phyloP scores from a whole-genome alignment of 805 yeast genomes.

The Saturnispora galanensis region DNA sequence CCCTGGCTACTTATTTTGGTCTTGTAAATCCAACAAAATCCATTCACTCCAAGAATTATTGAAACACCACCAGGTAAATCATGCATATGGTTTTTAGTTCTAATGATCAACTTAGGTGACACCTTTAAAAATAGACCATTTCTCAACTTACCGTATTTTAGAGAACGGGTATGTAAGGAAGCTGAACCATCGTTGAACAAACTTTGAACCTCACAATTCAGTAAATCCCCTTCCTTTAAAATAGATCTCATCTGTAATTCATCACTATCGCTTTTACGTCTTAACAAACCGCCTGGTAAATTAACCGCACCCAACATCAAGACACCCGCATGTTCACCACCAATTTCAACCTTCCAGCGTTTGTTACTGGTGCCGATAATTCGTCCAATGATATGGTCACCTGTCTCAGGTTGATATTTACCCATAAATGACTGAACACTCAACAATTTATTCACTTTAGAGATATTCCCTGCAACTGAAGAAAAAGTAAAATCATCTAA shows the following conservation, averaged over 20 bases:
- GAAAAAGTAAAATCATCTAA: slow-evolving; percentile 68
- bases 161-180: slow-evolving; percentile 86
- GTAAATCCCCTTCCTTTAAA: slow-evolving; percentile 88
- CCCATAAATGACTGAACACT: slow-evolving; percentile 83
- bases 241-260: slow-evolving; percentile 93
- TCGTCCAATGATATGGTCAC: slow-evolving; percentile 92
- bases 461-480: slow-evolving; percentile 85
- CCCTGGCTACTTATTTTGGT: slow-evolving; percentile 28
- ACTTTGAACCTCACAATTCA: slow-evolving; percentile 93
- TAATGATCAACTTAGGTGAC: slow-evolving; percentile 72
- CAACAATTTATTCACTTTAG: slow-evolving; percentile 75
- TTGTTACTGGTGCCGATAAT: slow-evolving; percentile 88
- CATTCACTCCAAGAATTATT: slow-evolving; percentile 86
- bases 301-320: slow-evolving; percentile 92
- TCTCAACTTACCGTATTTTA: slow-evolving; percentile 89
- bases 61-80: slow-evolving; percentile 91
- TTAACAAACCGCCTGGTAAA: slow-evolving; percentile 91
- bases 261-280: slow-evolving; percentile 91
- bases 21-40: slow-evolving; percentile 85
- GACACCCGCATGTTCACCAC: slow-evolving; percentile 88
- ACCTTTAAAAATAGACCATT: slow-evolving; percentile 79
- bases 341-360: slow-evolving; percentile 96
- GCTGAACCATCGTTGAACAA: slow-evolving; percentile 86
- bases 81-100: slow-evolving; percentile 82
- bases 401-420: slow-evolving; percentile 86